These are phyloP conservation scores for Fusarium nanum DNA, from an alignment of 2,329 filamentous ascomycete species.

Conservation along the genomic window DNA sequence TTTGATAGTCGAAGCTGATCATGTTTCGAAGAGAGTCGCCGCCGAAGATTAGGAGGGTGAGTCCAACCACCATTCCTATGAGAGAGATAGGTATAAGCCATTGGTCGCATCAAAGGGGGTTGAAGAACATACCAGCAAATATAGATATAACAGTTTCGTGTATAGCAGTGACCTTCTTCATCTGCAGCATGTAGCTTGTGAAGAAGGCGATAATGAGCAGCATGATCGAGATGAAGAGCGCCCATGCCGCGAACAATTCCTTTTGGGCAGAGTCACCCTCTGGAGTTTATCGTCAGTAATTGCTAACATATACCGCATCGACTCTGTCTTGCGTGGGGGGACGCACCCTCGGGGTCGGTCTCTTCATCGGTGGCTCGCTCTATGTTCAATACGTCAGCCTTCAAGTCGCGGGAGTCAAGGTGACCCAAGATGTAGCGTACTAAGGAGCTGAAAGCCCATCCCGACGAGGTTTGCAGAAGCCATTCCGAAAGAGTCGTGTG, in stretches of 20 bases:
- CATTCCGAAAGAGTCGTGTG: slow-evolving; percentile 30
- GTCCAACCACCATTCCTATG: slow-evolving; percentile 91
- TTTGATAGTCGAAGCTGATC: slow-evolving; percentile 98
- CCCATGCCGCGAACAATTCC: slow-evolving; percentile 96
- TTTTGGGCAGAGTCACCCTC: slow-evolving; percentile 86
- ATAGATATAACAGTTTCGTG: slow-evolving; percentile 99
- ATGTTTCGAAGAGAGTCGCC: slow-evolving; percentile 83
- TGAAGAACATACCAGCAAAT: slow-evolving; percentile 76
- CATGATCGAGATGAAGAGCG: slow-evolving; percentile 94
- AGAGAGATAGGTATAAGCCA: slow-evolving; percentile 9
- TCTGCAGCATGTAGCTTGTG: slow-evolving; percentile 95
- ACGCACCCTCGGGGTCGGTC: slow-evolving; percentile 51
- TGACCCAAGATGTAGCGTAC: slow-evolving; percentile 39
- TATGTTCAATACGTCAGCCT: slow-evolving; percentile 42
- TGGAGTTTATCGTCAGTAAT: slow-evolving; percentile 50
- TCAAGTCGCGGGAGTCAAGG: slow-evolving; percentile 5
- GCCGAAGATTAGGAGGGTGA: slow-evolving; percentile 84
- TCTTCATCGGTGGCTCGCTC: slow-evolving; percentile 48
- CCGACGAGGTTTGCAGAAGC: slow-evolving; percentile 43
- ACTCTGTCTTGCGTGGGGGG: slow-evolving; percentile 10
- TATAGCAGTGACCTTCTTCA: slow-evolving; percentile 95
- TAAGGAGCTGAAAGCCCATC: slow-evolving; percentile 50
- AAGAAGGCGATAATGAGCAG: slow-evolving; percentile 95
- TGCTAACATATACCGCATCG: slow-evolving; percentile 1
- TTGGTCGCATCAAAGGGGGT: slow-evolving; percentile 35